Evolutionary conservation across 805 yeast genomes (phyloP), one percentile per base, ranked within the genome.

Genomic region (Ogataea ganodermae): DNA sequence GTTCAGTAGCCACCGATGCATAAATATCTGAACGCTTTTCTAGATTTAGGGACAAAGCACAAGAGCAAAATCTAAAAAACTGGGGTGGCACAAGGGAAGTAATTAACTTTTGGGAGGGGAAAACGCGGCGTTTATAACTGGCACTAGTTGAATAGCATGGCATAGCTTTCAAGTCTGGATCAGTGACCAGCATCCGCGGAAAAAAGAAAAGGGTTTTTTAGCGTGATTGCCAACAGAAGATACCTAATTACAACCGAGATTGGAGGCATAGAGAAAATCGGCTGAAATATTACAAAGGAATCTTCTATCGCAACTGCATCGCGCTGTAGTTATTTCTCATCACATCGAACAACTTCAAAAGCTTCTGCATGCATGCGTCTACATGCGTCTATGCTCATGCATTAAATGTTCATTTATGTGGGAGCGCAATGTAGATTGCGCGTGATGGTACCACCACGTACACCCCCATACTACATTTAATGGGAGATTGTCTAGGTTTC

Each of bases 1-100:
- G n/a, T 12, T 9, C 9, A 27, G 31, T 27, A 27, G 31, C 28
- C 44, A 40, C 44, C 27, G 28, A 31, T 40, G 44, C 36, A 40
- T 31, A 40, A 40, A 40, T 16, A 31, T 8, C 20, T 21, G 27
- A 12, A 13, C 23, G 27, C n/a, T 40, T 13, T 10, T 39, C 44
- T 20, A 40, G 6, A 27, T 13, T 4, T 30, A 17, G 27, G 28
- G n/a, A 23, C 30, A 36, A 23, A 22, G 18, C 31, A 23, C 13
- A n/a, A 12, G 36, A 9, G 30, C 28, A 30, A 40, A 14, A 14
- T 16, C 18, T n/a, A 4, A 3, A 26, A 26, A 27, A 28, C 18
- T 17, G 14, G n/a, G 10, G n/a, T 30, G 16, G 28, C 5, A 28
- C 8, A 14, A 14, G 8, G n/a, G 17, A 36, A 26, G 30, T 18